Base-by-base conservation (phyloP, 2,329 filamentous ascomycete species). In the Cytospora schulzeri region DNA sequence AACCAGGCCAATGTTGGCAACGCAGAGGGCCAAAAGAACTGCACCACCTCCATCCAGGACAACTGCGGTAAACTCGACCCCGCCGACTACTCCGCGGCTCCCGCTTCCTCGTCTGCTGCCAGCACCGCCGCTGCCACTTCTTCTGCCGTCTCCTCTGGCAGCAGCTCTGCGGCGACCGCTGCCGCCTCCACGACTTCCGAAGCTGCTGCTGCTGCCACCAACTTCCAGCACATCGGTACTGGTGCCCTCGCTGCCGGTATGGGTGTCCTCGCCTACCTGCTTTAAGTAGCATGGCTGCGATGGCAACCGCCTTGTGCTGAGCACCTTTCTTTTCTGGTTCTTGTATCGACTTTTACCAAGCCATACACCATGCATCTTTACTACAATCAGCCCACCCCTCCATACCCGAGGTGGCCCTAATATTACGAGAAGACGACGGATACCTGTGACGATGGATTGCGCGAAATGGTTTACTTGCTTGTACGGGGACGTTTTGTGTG, bases 251-350 rank as follows among this genome's bases (percentile, higher is more conserved):
- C 78, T 38, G 78, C 81, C 50, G 84, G 82, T 65, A 73, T 83
- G 53, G 84, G 82, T 62, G 72, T 85, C 53, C 74, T 86, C 67
- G 84, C 83, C 68, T 83, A 81, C 69, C 73, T 85, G 68, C 72
- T 85, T 71, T 85, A 80, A n/a, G 69, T 66, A 67, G 57, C 64
- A 48, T 41, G 51, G 62, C 50, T 35, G 48, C 28, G 22, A 59
- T 38, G 31, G 60, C 60, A 63, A 58, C 22, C 29, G 50, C 19
- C 53, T 53, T 66, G 60, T 51, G 60, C 57, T 58, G 55, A 54
- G 22, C 63, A 60, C 61, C 45, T 41, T 29, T 33, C 66, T 28
- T 64, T 57, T 67, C 51, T 66, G 63, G 60, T 66, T 66, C 64
- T 63, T 67, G 66, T 66, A 67, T 61, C 64, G 66, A 67, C 28